Percentiles rank a stretch among this genome's conserved stretches.
Conservation (phyloP, 768 basidiomycete genomes). For the Hypholoma sublateritium region DNA sequence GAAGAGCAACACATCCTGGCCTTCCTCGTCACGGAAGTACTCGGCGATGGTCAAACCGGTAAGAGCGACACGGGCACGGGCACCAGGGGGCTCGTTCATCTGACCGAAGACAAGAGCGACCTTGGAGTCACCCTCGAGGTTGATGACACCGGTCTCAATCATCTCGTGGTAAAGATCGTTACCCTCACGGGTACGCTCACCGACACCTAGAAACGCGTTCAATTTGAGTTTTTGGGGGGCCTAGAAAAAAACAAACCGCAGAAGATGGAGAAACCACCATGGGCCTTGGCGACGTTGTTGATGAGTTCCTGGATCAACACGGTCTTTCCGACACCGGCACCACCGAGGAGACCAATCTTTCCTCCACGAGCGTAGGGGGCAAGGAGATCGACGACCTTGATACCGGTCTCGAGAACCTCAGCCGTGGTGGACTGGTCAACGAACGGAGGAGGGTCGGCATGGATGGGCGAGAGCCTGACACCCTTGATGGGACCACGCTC, state of each 20-base stretch:
- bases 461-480: slow-evolving; percentile 89
- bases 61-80: slow-evolving; percentile 99
- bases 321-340: slow-evolving; percentile 99
- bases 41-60: slow-evolving; percentile 99
- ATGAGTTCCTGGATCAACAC: slow-evolving; percentile 99
- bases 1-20: slow-evolving; percentile 99
- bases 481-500: slow-evolving; percentile 99
- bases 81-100: slow-evolving; percentile 99
- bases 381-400: slow-evolving; percentile 99
- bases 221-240: neutral
- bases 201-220: slow-evolving; percentile 70
- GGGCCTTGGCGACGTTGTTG: slow-evolving; percentile 99
- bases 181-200: slow-evolving; percentile 99
- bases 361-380: slow-evolving; percentile 99
- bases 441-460: slow-evolving; percentile 96
- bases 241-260: slow-evolving; percentile 58
- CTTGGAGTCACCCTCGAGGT: slow-evolving; percentile 99
- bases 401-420: slow-evolving; percentile 98
- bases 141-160: slow-evolving; percentile 99
- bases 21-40: slow-evolving; percentile 99
- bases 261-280: slow-evolving; percentile 99
- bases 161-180: slow-evolving; percentile 99
- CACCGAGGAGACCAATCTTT: slow-evolving; percentile 99
- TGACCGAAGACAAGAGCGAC: slow-evolving; percentile 99
- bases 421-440: slow-evolving; percentile 99